Evolutionary conservation across 2,329 filamentous ascomycete species (phyloP).

Genomic region (Xylariaceae sp.): DNA sequence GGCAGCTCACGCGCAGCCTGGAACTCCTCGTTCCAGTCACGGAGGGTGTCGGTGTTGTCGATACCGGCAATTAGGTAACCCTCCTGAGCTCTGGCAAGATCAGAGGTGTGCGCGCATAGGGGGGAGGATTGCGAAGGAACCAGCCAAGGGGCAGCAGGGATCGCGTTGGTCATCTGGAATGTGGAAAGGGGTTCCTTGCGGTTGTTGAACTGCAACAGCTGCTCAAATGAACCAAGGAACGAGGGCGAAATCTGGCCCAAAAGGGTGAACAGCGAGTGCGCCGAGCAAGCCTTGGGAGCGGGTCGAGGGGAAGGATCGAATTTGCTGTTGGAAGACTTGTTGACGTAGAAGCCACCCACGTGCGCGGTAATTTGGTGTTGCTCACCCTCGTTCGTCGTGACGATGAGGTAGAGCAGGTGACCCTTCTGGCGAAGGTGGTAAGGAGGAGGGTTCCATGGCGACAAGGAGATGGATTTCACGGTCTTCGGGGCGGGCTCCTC

Average conservation of each 20-base stretch:
- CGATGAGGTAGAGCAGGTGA: conserved; percentile 82
- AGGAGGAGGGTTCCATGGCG: conserved; percentile 93
- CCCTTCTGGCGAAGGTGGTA: conserved; percentile 86
- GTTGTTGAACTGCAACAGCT: conserved; percentile 79
- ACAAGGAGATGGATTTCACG: conserved; percentile 81
- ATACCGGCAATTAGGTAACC: conserved; percentile 83
- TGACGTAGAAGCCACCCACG: conserved; percentile 93
- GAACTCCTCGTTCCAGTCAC: conserved; percentile 99
- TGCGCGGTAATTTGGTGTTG: conserved; percentile 91
- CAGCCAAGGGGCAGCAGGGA: conserved; percentile 87
- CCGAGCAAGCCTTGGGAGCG: conserved; percentile 68
- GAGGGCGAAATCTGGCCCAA: conserved; percentile 76
- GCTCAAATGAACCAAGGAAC: conserved; percentile 69
- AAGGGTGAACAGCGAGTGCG: conserved; percentile 82
- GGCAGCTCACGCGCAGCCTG: conserved; percentile 94
- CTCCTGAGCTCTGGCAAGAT: conserved; percentile 87
- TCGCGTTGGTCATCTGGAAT: conserved; percentile 93
- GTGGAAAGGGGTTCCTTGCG: conserved; percentile 82
- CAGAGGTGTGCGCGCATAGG: conserved; percentile 67
- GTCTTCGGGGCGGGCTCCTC: conserved; percentile 75
- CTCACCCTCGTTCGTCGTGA: conserved; percentile 91
- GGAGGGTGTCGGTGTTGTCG: conserved; percentile 87
- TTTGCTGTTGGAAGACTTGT: conserved; percentile 90
- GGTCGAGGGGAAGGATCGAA: conserved; percentile 84
- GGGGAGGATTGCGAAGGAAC: conserved; percentile 64